Evolutionary conservation across 306 rosid genomes (phyloP), one percentile per base, ranked within the genome.

Genomic region (Sophora flavescens): DNA sequence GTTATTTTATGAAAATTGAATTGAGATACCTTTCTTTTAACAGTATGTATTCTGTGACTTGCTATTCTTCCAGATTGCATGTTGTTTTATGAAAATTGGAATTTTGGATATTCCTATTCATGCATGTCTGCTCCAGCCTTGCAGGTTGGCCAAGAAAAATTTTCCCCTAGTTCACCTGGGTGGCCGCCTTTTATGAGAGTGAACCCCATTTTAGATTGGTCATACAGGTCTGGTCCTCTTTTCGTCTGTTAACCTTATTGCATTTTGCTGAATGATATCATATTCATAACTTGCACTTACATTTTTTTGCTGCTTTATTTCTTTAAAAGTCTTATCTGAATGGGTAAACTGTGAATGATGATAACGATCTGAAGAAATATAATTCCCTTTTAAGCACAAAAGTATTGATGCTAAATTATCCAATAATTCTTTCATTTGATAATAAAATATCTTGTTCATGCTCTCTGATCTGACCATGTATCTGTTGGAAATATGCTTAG

Each of bases 121-220:
- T 66, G 16, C 45, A 3, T 59, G 63, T 38, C 57, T 54, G 63
- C n/a, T 28, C 30, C 72, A 75, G 77, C 83, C 65, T 79, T 81
- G 73, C 88, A 92, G 98, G 93, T 95, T 16, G 97, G 97, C 65
- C 97, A 95, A 86, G 98, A 95, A 74, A 96, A 92, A 69, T 95
- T 95, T 82, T 92, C 95, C 45, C 98, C 98, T 66, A 95, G 98
- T 83, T 95, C 98, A 75, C 84, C 86, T 53, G 97, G 98, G 32
- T 95, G 98, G 98, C 98, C 97, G 57, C 85, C 97, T 76, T 90
- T 95, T 78, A 95, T 95, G 98, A 89, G 98, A 82, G 97, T 95
- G 83, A 92, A 95, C 84, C 97, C 98, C 68, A 90, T 95, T 84
- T 84, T 95, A 84, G 97, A 95, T 87, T 95, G 98, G 98, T 95